Percentiles rank a stretch among this genome's conserved stretches.
phyloP scores from a whole-genome alignment of 768 basidiomycete genomes.

The Leucocoprinus birnbaumii region DNA sequence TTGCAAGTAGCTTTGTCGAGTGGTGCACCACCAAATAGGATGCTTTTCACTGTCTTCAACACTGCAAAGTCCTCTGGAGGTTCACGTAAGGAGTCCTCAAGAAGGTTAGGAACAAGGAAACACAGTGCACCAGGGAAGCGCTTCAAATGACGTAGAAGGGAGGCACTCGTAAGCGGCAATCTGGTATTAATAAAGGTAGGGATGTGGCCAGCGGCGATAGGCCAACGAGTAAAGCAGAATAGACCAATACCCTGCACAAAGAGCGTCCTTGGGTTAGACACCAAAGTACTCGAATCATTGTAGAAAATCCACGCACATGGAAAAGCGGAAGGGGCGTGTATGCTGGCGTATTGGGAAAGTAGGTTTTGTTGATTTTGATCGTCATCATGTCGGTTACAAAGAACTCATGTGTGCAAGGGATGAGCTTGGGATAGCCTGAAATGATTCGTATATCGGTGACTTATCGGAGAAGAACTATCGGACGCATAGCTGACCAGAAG shows the following conservation, averaged over 20 bases:
- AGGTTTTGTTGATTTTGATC: not conserved
- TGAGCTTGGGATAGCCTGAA: slow-evolving; percentile 17
- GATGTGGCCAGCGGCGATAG: slow-evolving; percentile 7
- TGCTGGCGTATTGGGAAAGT: slow-evolving; percentile 9
- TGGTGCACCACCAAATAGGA: slow-evolving; percentile 17
- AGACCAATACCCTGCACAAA: slow-evolving; percentile 15
- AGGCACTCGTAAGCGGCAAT: slow-evolving; percentile 12
- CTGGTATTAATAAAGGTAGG: slow-evolving; percentile 12
- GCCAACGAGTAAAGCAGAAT: slow-evolving; percentile 13
- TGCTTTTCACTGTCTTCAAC: slow-evolving; percentile 6
- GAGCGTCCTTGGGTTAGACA: too few relatives aligned
- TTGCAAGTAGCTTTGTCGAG: slow-evolving; percentile 11
- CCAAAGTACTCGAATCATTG: not conserved
- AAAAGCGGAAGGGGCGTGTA: slow-evolving; percentile 20
- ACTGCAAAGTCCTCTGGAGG: slow-evolving; percentile 4
- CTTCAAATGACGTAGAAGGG: slow-evolving; percentile 16
- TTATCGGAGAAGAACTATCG: slow-evolving; percentile 2
- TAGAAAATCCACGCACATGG: slow-evolving; percentile 14
- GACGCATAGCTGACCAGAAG: slow-evolving; percentile 1
- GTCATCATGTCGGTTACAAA: slow-evolving; percentile 9
- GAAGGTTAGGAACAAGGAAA: slow-evolving; percentile 15
- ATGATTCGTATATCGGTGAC: not conserved
- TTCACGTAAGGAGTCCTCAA: slow-evolving; percentile 16
- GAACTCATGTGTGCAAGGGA: slow-evolving; percentile 15
- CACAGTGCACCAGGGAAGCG: slow-evolving; percentile 8